Conservation (phyloP, 2,329 filamentous ascomycete species). For the Arthrobotrys iridis region DNA sequence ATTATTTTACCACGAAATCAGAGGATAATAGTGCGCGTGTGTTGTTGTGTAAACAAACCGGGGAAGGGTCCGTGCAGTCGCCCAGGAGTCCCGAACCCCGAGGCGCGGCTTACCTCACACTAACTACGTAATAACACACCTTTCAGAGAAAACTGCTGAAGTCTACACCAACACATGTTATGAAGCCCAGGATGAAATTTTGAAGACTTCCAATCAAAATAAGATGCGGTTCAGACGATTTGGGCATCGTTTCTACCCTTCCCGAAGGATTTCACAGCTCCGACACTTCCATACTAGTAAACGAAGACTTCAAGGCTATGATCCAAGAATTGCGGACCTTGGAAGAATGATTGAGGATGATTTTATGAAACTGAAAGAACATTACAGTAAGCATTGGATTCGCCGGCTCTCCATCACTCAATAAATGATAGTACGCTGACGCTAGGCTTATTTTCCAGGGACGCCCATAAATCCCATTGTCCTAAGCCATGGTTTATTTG, state of each 20-base stretch:
- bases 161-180: background rate
- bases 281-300: background rate
- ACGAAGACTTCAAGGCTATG: conserved; percentile 8
- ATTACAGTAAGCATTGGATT: conserved; percentile 40
- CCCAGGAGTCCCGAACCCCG: background rate
- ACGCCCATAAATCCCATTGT: conserved; percentile 72
- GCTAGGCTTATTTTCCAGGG: conserved; percentile 55
- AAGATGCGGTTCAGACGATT: background rate
- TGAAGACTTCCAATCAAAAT: background rate
- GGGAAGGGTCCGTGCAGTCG: background rate
- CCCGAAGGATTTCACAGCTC: background rate
- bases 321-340: conserved; percentile 44
- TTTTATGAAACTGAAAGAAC: conserved; percentile 35
- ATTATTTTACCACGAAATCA: too few species aligned
- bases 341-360: conserved; percentile 51
- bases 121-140: too few species aligned
- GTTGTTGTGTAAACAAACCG: conserved; percentile 47
- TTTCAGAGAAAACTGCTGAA: too few species aligned
- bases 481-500: conserved; percentile 73
- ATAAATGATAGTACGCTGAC: background rate
- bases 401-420: background rate
- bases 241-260: background rate
- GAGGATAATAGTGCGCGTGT: conserved; percentile 3
- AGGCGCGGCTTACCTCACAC: too few species aligned
- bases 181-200: background rate